Percentiles rank a stretch among this genome's conserved stretches.
These are phyloP conservation scores for Lactifluus subvellereus DNA, from an alignment of 768 basidiomycete species.

Conservation along the genomic window DNA sequence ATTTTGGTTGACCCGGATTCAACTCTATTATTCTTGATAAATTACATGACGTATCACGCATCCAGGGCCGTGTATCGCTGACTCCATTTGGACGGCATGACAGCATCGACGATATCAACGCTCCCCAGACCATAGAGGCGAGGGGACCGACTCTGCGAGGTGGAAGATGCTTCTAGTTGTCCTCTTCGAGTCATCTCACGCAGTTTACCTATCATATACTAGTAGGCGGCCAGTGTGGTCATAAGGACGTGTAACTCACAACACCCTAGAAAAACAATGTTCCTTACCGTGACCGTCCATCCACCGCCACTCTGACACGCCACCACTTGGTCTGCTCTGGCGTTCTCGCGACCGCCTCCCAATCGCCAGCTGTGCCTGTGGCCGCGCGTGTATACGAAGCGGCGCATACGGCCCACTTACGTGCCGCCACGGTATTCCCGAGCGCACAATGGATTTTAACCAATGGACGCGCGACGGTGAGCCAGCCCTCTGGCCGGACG, in stretches of 20 bases:
- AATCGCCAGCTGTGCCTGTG: conserved; percentile 16
- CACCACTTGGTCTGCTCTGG: conserved; percentile 15
- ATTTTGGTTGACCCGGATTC: neutral
- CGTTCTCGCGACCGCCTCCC: conserved; percentile 14
- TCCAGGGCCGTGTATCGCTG: neutral
- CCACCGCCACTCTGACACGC: neutral
- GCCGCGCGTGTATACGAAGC: conserved; percentile 9
- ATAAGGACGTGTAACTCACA: neutral
- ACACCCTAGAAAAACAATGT: neutral
- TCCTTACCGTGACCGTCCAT: neutral
- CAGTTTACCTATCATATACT: neutral
- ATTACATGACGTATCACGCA: neutral
- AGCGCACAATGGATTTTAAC: conserved; percentile 9
- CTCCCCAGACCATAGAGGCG: no score
- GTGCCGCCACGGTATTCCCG: conserved; percentile 1
- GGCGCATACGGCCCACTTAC: conserved; percentile 15
- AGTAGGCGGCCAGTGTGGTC: neutral
- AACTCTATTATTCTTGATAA: neutral
- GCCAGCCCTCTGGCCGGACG: conserved; percentile 8
- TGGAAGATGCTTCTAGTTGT: neutral
- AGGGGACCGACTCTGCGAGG: neutral
- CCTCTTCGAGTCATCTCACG: neutral
- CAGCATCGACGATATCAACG: neutral
- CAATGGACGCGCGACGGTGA: conserved; percentile 2
- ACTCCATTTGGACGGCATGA: neutral